Conservation (phyloP, 257 asterid genomes). For the Avicennia marina region DNA sequence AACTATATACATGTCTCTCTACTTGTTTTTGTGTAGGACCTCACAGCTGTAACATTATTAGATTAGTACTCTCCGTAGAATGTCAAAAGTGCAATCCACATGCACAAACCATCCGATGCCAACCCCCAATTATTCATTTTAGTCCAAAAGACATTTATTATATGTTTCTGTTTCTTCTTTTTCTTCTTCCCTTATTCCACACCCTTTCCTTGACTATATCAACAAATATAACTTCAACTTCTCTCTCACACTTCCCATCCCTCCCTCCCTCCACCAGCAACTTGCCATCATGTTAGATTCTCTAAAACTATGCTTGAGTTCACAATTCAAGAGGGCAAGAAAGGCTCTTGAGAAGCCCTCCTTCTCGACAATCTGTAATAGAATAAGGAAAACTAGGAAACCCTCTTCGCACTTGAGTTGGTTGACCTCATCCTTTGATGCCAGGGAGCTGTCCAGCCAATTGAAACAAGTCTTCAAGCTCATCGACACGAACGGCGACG, state of each 20-base stretch:
- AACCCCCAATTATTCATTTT: not conserved
- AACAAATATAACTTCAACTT: too few species aligned
- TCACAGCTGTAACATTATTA: conserved; percentile 11
- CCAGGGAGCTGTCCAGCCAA: conserved; percentile 45
- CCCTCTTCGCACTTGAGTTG: conserved; percentile 23
- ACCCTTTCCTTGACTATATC: too few species aligned
- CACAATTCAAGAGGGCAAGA: conserved; percentile 23
- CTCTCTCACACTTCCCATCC: too few species aligned
- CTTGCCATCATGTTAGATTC: conserved; percentile 27
- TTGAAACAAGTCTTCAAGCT: conserved; percentile 50
- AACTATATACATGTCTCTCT: too few species aligned
- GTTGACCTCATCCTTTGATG: conserved; percentile 32
- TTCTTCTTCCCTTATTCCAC: too few species aligned
- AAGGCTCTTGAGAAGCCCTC: too few species aligned
- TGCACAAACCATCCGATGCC: conserved; percentile 14
- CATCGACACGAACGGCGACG: conserved; percentile 66
- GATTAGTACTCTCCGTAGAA: too few species aligned
- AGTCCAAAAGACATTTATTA: conserved; percentile 7
- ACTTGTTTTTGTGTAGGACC: not conserved
- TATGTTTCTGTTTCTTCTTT: too few species aligned
- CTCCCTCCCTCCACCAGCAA: too few species aligned
- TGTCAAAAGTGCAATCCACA: conserved; percentile 18
- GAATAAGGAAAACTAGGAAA: too few species aligned
- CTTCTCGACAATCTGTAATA: conserved; percentile 8
- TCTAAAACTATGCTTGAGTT: conserved; percentile 22